A percentile compares a stretch with the other conserved stretches of the same genome.
These are phyloP conservation scores for Haematococcus sp. DNA, from an alignment of 139 green algal genomes.

Conservation along the genomic window DNA sequence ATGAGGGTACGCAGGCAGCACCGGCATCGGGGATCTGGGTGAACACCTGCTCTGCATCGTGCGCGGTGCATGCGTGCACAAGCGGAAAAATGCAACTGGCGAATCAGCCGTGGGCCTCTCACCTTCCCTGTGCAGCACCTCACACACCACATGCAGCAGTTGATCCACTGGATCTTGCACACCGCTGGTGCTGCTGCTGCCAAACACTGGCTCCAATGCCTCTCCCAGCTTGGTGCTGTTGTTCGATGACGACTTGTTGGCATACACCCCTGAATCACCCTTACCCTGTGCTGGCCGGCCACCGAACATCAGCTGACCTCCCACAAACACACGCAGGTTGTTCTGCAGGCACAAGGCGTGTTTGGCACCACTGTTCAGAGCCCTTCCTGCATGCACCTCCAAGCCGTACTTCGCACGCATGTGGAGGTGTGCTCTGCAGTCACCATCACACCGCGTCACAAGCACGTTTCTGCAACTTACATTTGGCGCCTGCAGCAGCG, in stretches of 20 bases:
- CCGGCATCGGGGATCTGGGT: not conserved
- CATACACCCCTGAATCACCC: no score
- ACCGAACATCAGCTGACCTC: constrained; percentile 42
- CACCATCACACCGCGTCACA: no score
- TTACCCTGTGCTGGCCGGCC: not conserved
- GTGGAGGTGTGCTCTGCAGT: no score
- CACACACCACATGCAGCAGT: constrained; percentile 5
- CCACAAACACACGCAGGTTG: constrained; percentile 73
- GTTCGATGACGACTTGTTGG: no score
- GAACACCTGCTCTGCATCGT: no score
- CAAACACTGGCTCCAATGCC: no score
- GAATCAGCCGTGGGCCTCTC: not conserved
- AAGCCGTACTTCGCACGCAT: no score
- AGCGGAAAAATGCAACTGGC: not conserved
- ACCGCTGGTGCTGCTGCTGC: not conserved
- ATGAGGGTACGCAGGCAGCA: no score
- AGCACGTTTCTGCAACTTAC: constrained; percentile 15
- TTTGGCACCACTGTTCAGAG: no score
- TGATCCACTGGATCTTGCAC: not conserved
- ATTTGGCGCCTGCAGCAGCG: constrained; percentile 24
- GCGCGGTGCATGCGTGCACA: no score
- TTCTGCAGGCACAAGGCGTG: constrained; percentile 58
- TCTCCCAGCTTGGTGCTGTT: no score
- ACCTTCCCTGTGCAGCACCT: constrained; percentile 18
- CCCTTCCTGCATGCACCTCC: no score